Conservation (phyloP, 257 asterid genomes). For the Lantana camara region DNA sequence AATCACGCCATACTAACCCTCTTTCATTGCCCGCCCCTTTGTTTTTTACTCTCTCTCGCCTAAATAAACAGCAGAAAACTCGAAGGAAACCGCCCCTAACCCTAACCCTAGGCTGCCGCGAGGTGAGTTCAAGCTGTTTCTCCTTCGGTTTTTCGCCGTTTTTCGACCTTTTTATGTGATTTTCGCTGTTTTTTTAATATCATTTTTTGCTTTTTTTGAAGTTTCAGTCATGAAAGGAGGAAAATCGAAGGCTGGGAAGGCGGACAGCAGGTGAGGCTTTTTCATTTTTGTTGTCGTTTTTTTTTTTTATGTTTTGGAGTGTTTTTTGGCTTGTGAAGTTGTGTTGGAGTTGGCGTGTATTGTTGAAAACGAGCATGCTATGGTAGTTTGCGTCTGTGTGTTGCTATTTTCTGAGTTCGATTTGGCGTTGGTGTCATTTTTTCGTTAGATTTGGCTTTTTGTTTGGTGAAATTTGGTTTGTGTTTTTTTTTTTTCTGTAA, state of each 20-base stretch:
- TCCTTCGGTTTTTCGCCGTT: not conserved
- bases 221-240: conserved; percentile 64
- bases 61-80: not conserved
- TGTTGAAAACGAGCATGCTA: too few species aligned
- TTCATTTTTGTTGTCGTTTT: not conserved
- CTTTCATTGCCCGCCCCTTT: conserved; percentile 14
- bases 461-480: not conserved
- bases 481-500: not conserved
- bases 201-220: conserved; percentile 18
- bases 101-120: conserved; percentile 35
- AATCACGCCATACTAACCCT: conserved; percentile 19
- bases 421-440: not conserved
- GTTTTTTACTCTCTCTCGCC: conserved; percentile 2
- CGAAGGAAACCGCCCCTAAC: conserved; percentile 16
- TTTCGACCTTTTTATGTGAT: not conserved
- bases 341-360: too few species aligned
- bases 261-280: conserved; percentile 49
- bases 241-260: conserved; percentile 54
- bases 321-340: not conserved
- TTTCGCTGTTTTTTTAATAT: not conserved
- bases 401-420: not conserved
- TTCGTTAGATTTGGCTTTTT: not conserved
- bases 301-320: not conserved
- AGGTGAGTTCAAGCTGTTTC: conserved; percentile 14
- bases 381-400: not conserved